Conservation (phyloP, 495 filamentous ascomycete genomes). For the Tuber melanosporum region DNA sequence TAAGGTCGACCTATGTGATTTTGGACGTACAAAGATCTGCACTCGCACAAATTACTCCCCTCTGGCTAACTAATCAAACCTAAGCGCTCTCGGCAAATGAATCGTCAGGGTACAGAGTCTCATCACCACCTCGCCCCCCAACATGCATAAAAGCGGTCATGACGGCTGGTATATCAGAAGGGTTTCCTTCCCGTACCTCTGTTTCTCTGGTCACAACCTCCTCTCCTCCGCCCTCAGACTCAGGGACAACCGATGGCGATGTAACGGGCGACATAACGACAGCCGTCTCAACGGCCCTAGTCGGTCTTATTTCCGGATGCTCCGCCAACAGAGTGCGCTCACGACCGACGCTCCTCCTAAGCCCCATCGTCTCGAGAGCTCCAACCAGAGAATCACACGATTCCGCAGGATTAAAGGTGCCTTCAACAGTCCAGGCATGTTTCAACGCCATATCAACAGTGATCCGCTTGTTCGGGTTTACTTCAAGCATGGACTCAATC, state of each 20-base stretch:
- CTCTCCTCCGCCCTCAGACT: slow-evolving; percentile 10
- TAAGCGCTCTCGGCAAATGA: slow-evolving; percentile 3
- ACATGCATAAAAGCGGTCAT: slow-evolving; percentile 40
- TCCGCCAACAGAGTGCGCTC: slow-evolving; percentile 74
- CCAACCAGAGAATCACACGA: slow-evolving; percentile 90
- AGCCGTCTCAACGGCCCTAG: slow-evolving; percentile 33
- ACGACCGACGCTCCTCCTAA: slow-evolving; percentile 70
- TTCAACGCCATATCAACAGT: slow-evolving; percentile 84
- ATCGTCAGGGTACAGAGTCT: slow-evolving; percentile 32
- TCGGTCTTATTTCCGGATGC: slow-evolving; percentile 52
- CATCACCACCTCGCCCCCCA: slow-evolving; percentile 39
- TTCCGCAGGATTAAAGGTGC: slow-evolving; percentile 56
- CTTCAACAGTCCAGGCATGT: slow-evolving; percentile 77
- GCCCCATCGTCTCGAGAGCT: slow-evolving; percentile 71
- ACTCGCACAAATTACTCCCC: background rate
- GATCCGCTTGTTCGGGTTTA: slow-evolving; percentile 73
- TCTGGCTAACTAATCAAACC: background rate
- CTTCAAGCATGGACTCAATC: slow-evolving; percentile 90
- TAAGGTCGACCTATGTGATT: background rate
- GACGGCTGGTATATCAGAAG: slow-evolving; percentile 21
- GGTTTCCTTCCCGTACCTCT: slow-evolving; percentile 55
- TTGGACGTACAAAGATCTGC: background rate
- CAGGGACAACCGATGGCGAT: background rate
- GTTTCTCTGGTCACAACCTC: slow-evolving; percentile 57
- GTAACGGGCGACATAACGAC: background rate